Base-by-base conservation (phyloP, 257 asterid genomes). In the Solanum tarapatanum region DNA sequence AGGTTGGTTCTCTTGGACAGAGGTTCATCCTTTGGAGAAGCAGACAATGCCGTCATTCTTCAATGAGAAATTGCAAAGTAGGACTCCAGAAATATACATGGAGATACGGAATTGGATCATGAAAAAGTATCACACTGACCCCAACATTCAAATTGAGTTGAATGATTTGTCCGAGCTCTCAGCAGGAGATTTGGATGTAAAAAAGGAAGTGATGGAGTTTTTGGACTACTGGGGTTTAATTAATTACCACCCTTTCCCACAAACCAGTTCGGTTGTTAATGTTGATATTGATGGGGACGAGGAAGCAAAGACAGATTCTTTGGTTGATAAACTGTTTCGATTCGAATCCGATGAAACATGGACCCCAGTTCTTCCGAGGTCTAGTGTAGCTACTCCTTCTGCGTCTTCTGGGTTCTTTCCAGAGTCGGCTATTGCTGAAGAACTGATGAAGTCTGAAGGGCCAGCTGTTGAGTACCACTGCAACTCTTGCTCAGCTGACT, bases 1-100 rank as follows among this genome's bases (percentile, higher is more conserved):
- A 96, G 99, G 99, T 88, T 97, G 99, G 99, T 97, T 97, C 94
- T 95, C 96, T 17, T 97, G 99, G 99, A 90, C 92, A 30, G 92
- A 94, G 79, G 86, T 92, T 91, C 99, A 97, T 90, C 93, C 94
- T 5, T 89, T 97, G 92, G 99, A 97, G 92, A 95, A 96, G 92
- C 92, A 90, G 91, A 92, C 93, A 93, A 64, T 96, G 91, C 94
- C 96, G 45, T 90, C 98, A 43, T 97, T 97, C 95, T 97, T 97
- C 89, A 93, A 89, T 89, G 98, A 97, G 90, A 97, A 97, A 89
- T 91, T 87, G 4, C 98, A 93, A 86, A 93, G 86, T 90, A 93
- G 98, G 91, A 95, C 94, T 84, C 93, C 94, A 68, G 96, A 93
- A 89, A 89, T 94, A 58, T 97, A 97, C 90, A 88, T 90, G 96